These are phyloP conservation scores for Pseudoneurospora amorphoporcata DNA, from an alignment of 495 filamentous ascomycete species.

Conservation along the genomic window DNA sequence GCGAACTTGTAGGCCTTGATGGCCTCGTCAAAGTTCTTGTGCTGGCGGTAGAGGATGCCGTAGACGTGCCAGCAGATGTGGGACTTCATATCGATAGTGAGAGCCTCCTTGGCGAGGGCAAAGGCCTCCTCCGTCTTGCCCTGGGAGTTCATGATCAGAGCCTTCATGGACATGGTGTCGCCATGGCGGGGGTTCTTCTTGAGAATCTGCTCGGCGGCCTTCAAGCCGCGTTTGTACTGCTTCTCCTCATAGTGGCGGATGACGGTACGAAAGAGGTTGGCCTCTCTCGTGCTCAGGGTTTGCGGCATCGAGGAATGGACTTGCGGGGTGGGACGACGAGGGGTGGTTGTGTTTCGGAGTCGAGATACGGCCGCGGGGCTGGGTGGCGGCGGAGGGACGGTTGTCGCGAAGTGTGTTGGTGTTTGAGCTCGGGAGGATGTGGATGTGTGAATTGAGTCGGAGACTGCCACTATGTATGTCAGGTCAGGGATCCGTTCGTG, in stretches of 20 bases:
- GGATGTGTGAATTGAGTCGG: background rate
- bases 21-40: constrained; percentile 96
- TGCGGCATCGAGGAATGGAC: constrained; percentile 53
- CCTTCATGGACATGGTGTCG: constrained; percentile 98
- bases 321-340: constrained; percentile 1
- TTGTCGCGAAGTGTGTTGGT: background rate
- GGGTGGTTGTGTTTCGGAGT: background rate
- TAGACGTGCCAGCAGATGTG: constrained; percentile 99
- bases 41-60: constrained; percentile 81
- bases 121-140: constrained; percentile 92
- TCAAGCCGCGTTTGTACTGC: constrained; percentile 96
- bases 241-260: constrained; percentile 94
- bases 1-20: constrained; percentile 98
- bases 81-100: constrained; percentile 93
- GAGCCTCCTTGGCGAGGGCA: constrained; percentile 76
- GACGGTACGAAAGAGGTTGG: constrained; percentile 83
- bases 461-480: background rate
- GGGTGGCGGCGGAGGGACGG: background rate
- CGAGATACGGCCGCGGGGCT: background rate
- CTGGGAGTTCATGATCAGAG: constrained; percentile 84
- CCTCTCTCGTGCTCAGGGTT: constrained; percentile 80
- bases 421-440: background rate
- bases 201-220: constrained; percentile 88
- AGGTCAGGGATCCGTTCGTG: background rate
- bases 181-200: constrained; percentile 91